Base-by-base conservation (phyloP, 2,329 filamentous ascomycete genomes). In the Aureobasidium sp. region DNA sequence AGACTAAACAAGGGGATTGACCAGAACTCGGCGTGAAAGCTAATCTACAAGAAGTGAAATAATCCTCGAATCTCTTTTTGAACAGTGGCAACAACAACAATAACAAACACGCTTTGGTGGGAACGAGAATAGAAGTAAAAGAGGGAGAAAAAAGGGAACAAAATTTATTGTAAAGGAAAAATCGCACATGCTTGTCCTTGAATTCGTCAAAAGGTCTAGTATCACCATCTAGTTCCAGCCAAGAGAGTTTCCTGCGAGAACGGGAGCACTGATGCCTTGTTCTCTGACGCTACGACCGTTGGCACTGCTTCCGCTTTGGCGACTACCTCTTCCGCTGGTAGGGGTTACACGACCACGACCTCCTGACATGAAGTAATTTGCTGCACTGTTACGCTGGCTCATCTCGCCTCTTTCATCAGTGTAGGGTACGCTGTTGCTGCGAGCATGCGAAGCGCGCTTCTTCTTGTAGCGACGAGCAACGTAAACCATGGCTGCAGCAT, bases 401-500 rank as follows among this genome's bases (percentile, higher is more conserved):
- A 70, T 76, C 66, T 70, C 72, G 66, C 79, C 81, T 53, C 81
- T 81, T 64, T 89, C 76, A 9, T 60, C 57, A 45, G 88, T 91
- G 78, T 84, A 89, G 60, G 86, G 82, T 56, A 93, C 77, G 49
- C 90, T 95, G 80, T 85, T 90, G 58, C 87, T 81, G 63, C 91
- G 89, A 70, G 86, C 83, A 77, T 95, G 90, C 37, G 67, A 67
- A 58, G 67, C 63, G 56, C 85, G 79, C 72, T 88, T 84, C 76
- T 85, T 88, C 82, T 89, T 91, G 82, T 96, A 96, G 64, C 92
- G 85, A 64, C 91, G 87, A 54, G 92, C 92, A 67, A 96, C 85
- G 70, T 94, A 86, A 78, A 96, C 93, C 92, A 97, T 96, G 73
- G 90, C 91, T 14, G 89, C 90, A 70, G 91, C 92, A 68, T 96